phyloP scores from a whole-genome alignment of 352 stramenopile species.

The Pythium plurisporium region DNA sequence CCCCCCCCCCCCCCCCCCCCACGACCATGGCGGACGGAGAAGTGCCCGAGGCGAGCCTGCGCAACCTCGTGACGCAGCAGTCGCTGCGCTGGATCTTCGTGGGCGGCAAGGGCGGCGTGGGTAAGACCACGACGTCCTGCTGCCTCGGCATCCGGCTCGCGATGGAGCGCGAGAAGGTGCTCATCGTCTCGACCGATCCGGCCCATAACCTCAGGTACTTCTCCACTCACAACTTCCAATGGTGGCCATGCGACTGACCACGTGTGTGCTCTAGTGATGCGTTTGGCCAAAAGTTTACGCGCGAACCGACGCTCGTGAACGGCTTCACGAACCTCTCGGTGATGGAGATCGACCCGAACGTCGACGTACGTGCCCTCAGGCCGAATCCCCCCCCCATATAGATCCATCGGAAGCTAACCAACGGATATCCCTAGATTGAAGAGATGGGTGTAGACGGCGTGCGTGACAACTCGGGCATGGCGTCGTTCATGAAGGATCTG shows the following conservation, averaged over 20 bases:
- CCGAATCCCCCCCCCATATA: background rate
- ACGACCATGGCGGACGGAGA: conserved; percentile 27
- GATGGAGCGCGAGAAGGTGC: conserved; percentile 91
- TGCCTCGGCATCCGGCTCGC: conserved; percentile 92
- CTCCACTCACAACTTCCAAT: background rate
- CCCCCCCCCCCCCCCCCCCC: too few relatives aligned
- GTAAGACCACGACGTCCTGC: conserved; percentile 98
- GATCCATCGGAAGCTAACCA: background rate
- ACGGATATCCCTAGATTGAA: conserved; percentile 43
- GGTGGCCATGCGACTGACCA: too few relatives aligned
- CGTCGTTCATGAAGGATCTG: conserved; percentile 95
- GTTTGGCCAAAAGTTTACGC: conserved; percentile 99
- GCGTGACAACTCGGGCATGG: conserved; percentile 86
- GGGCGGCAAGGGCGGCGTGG: conserved; percentile 92
- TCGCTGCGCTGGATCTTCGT: conserved; percentile 95
- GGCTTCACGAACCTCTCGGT: conserved; percentile 97
- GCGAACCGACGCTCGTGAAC: conserved; percentile 96
- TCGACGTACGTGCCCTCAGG: conserved; percentile 46
- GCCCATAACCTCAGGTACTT: conserved; percentile 96
- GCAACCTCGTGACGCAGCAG: conserved; percentile 88
- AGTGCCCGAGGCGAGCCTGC: conserved; percentile 85
- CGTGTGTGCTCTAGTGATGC: conserved; percentile 86
- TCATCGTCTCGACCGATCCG: conserved; percentile 99
- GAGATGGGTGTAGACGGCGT: conserved; percentile 80
- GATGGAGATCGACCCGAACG: conserved; percentile 98